Evolutionary conservation across 1,284 basidiomycete species (phyloP).

Genomic region (Inonotus obliquus): DNA sequence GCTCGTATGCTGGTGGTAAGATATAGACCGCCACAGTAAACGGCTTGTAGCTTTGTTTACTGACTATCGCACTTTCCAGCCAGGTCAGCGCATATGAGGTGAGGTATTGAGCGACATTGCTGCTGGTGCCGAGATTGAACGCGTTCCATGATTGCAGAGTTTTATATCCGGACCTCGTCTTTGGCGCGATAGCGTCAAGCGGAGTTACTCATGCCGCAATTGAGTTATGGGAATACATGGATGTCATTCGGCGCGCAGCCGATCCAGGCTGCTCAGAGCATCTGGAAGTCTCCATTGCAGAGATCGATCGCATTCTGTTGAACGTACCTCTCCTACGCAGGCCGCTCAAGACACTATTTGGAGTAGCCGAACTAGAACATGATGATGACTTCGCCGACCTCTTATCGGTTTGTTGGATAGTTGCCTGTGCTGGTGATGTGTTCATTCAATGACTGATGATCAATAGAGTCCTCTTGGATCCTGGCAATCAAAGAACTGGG

Average conservation of each 20-base stretch:
- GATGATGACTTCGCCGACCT: constrained; percentile 79
- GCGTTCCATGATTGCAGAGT: constrained; percentile 28
- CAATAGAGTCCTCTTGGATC: constrained; percentile 35
- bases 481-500: constrained; percentile 77
- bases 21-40: not conserved
- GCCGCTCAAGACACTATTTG: constrained; percentile 69
- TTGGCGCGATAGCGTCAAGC: constrained; percentile 88
- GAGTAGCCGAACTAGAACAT: constrained; percentile 58
- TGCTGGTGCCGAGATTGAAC: not conserved
- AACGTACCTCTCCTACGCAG: constrained; percentile 38
- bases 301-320: constrained; percentile 58
- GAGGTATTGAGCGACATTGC: not conserved
- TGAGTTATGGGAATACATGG: constrained; percentile 82
- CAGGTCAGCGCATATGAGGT: constrained; percentile 87
- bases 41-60: not conserved
- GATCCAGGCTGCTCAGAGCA: constrained; percentile 67
- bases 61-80: constrained; percentile 35
- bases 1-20: constrained; percentile 75
- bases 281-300: constrained; percentile 59
- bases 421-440: not conserved
- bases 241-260: constrained; percentile 76
- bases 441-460: not conserved
- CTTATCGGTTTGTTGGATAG: constrained; percentile 45
- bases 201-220: constrained; percentile 76
- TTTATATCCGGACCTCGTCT: constrained; percentile 84